These are phyloP conservation scores for Penicillium sp. DNA, from an alignment of 2,329 filamentous ascomycete genomes.

Conservation along the genomic window DNA sequence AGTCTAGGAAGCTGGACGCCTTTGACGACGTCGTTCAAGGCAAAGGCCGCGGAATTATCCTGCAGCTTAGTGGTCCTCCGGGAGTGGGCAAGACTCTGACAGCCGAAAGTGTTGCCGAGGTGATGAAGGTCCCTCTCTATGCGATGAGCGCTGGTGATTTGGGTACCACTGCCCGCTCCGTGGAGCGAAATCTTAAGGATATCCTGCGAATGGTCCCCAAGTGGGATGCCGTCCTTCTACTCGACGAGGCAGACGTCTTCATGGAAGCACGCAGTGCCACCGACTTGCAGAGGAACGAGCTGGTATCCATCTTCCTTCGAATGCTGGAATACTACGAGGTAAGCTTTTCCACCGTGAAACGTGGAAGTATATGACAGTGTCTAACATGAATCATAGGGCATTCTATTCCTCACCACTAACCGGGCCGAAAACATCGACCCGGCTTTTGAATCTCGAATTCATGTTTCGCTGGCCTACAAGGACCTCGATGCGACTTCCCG, in stretches of 20 bases:
- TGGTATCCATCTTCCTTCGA: conserved; percentile 42
- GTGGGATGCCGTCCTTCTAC: conserved; percentile 54
- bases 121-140: conserved; percentile 52
- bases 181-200: conserved; percentile 47
- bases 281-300: conserved; percentile 47
- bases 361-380: too few relatives aligned
- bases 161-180: conserved; percentile 41
- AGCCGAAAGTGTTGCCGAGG: conserved; percentile 51
- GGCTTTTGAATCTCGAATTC: conserved; percentile 50
- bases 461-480: conserved; percentile 38
- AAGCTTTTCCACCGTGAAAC: neutral
- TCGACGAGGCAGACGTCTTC: conserved; percentile 47
- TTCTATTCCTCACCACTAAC: conserved; percentile 54
- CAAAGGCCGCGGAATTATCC: conserved; percentile 54
- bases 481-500: conserved; percentile 39
- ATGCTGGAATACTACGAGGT: conserved; percentile 32
- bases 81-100: conserved; percentile 57
- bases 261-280: conserved; percentile 37
- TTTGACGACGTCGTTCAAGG: conserved; percentile 54
- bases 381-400: conserved; percentile 25
- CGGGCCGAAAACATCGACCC: conserved; percentile 51
- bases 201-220: conserved; percentile 50
- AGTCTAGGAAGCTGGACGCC: conserved; percentile 36
- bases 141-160: conserved; percentile 51
- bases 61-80: conserved; percentile 52